Conservation (phyloP, 257 asterid species). For the Datura wrightii region DNA sequence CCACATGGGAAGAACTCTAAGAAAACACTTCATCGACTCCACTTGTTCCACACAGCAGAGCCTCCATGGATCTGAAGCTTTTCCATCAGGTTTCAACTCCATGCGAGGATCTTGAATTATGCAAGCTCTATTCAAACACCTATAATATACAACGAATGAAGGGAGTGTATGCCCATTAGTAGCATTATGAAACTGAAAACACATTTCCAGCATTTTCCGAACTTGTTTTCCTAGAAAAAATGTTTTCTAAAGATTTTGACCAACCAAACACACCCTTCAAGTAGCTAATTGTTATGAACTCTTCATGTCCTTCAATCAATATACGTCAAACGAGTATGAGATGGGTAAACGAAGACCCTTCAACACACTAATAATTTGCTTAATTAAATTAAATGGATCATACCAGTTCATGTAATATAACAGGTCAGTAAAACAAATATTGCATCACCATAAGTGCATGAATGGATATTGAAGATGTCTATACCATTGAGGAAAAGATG, state of each 20-base stretch:
- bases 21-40: constrained; percentile 33
- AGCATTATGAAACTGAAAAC: constrained; percentile 27
- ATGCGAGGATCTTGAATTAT: constrained; percentile 34
- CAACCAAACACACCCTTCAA: constrained; percentile 16
- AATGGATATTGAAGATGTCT: neutral
- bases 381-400: no score
- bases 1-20: constrained; percentile 35
- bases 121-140: constrained; percentile 40
- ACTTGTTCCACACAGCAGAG: constrained; percentile 38
- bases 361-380: neutral
- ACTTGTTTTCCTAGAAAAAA: neutral
- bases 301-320: neutral
- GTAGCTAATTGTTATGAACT: neutral
- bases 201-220: constrained; percentile 23
- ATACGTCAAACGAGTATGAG: neutral
- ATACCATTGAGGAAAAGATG: neutral
- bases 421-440: neutral
- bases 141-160: neutral
- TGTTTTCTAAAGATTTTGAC: neutral
- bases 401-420: neutral
- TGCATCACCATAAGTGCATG: neutral
- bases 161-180: constrained; percentile 20
- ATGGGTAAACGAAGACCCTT: neutral
- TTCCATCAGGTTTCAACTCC: constrained; percentile 38
- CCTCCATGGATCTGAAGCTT: constrained; percentile 34